Conservation (phyloP, 1,284 basidiomycete species). For the Phellopilus nigrolimitatus region DNA sequence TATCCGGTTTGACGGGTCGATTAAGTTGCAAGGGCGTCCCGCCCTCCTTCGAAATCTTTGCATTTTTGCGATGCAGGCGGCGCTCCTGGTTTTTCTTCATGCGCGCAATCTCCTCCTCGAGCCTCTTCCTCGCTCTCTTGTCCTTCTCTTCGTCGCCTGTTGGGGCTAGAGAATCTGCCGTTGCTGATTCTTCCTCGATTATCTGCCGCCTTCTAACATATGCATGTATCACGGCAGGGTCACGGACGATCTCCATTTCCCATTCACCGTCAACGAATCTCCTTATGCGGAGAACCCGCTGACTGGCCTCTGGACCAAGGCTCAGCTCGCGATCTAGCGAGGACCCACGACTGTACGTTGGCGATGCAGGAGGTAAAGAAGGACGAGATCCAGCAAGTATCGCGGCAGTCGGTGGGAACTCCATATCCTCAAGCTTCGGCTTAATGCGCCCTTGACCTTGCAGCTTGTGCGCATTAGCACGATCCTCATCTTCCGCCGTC, state of each 20-base stretch:
- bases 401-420: constrained; percentile 39
- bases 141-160: constrained; percentile 89
- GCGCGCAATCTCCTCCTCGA: constrained; percentile 89
- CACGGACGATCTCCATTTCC: constrained; percentile 89
- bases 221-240: constrained; percentile 87
- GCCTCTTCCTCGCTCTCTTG: constrained; percentile 79
- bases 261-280: constrained; percentile 82
- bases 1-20: constrained; percentile 78
- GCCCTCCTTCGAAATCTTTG: constrained; percentile 81
- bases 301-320: constrained; percentile 49
- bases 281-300: constrained; percentile 78
- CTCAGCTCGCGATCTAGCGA: constrained; percentile 65
- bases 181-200: constrained; percentile 83
- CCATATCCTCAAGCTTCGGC: constrained; percentile 23
- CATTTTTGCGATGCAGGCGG: constrained; percentile 91
- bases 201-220: constrained; percentile 83
- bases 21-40: constrained; percentile 75
- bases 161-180: constrained; percentile 83
- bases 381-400: constrained; percentile 24
- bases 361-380: constrained; percentile 38
- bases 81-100: constrained; percentile 98
- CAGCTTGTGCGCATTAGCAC: constrained; percentile 27
- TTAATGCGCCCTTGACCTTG: constrained; percentile 23
- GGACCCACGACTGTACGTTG: constrained; percentile 65
- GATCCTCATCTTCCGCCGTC: constrained; percentile 70